Evolutionary conservation across 129 eudicot genomes (phyloP), one percentile per base, ranked within the genome.

Genomic region (Flaveria sonorensis): DNA sequence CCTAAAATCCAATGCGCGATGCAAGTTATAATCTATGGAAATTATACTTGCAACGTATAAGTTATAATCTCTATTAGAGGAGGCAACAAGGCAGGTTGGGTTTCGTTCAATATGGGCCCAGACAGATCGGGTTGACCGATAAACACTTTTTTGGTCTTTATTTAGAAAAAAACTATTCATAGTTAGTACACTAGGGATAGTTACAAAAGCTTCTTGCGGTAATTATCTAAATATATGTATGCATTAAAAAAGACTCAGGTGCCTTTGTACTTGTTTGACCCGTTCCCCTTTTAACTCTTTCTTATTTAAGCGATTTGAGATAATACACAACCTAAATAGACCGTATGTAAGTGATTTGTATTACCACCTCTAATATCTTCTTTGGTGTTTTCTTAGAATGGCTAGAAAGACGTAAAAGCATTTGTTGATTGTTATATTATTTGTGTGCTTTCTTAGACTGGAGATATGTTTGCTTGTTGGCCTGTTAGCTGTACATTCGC

Each of bases 41-140:
- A 26, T 53, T 52, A 10, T 43, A 55, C 36, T 15, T 47, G 21
- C 65, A n/a, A 21, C 46, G 50, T 30, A 23, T 23, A 24, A 20
- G 14, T 21, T 51, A 46, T 72, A 30, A 19, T 32, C 62, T 76
- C 48, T 56, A 68, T 4, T 21, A 73, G 52, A 55, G 63, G 67
- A 39, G 36, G 52, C 8, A 71, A 28, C 46, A 52, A 48, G 63
- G 64, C 36, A 10, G 50, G 76, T 36, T 10, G 15, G 24, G 12
- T 15, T 10, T 13, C 1, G 62, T 23, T 18, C 59, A 43, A n/a
- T 53, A 19, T 43, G 15, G n/a, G 36, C 3, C 20, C 6, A 32
- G 28, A 36, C 5, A 30, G 77, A 36, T 72, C 53, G 50, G 32
- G 61, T 71, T 28, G 21, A 50, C 28, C 16, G 14, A 56, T 16